Evolutionary conservation across 1,284 basidiomycete genomes (phyloP).

Genomic region (Hypsizygus ulmarius): DNA sequence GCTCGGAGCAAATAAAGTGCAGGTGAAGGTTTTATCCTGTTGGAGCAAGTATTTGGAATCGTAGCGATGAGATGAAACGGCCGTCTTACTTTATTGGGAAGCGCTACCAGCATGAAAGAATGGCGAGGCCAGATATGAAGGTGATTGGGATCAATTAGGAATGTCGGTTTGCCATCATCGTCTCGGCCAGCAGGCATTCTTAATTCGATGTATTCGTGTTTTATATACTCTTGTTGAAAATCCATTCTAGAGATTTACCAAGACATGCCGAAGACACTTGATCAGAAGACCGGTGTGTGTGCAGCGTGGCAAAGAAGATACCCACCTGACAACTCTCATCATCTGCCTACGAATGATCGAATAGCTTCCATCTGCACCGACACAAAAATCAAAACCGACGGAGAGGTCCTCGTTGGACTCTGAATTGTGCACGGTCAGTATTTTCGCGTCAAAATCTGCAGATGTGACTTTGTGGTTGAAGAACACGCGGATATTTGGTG

Average conservation of each 20-base stretch:
- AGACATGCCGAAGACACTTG: constrained; percentile 22
- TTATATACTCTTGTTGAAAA: constrained; percentile 92
- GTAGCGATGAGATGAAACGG: constrained; percentile 20
- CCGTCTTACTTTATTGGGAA: constrained; percentile 84
- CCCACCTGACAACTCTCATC: constrained; percentile 87
- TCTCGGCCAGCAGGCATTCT: constrained; percentile 84
- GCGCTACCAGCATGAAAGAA: constrained; percentile 97
- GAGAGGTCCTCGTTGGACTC: constrained; percentile 42
- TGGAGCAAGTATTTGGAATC: constrained; percentile 17
- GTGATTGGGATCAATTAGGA: constrained; percentile 89
- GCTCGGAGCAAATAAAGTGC: constrained; percentile 91
- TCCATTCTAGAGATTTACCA: constrained; percentile 85
- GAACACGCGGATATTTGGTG: constrained; percentile 65
- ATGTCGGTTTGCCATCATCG: constrained; percentile 59
- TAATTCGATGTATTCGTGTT: constrained; percentile 94
- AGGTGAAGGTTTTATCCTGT: constrained; percentile 83
- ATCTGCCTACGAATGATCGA: constrained; percentile 83
- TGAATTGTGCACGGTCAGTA: constrained; percentile 48
- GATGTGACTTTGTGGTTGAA: constrained; percentile 81
- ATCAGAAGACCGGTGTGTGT: constrained; percentile 25
- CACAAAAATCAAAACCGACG: constrained; percentile 74
- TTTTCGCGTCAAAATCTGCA: constrained; percentile 71
- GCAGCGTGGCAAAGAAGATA: constrained; percentile 25
- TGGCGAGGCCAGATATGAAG: constrained; percentile 99
- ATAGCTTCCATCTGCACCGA: constrained; percentile 90